A percentile compares a stretch with the other conserved stretches of the same genome.
Evolutionary conservation across 1,139 yeast genomes (phyloP).

Genomic region (Geotrichum phurueaensis): DNA sequence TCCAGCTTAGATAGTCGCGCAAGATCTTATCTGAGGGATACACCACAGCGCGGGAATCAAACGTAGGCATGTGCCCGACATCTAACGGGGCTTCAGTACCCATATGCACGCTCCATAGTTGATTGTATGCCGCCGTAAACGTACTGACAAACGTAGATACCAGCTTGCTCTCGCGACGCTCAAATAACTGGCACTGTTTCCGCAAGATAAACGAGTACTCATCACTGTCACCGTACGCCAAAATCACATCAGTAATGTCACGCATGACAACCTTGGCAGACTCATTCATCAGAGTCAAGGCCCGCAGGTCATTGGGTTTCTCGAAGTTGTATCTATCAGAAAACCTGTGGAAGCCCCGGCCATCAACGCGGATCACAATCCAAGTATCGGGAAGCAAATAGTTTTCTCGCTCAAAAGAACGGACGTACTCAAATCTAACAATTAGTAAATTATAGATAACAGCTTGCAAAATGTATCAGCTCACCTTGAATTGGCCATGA

Average conservation of each 20-base stretch:
- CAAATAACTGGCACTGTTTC: slow-evolving; percentile 59
- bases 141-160: slow-evolving; percentile 76
- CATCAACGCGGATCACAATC: slow-evolving; percentile 83
- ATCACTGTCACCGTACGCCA: slow-evolving; percentile 94
- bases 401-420: slow-evolving; percentile 69
- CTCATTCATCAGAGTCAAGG: slow-evolving; percentile 71
- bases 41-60: slow-evolving; percentile 84
- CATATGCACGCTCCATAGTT: slow-evolving; percentile 46
- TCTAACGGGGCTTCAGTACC: slow-evolving; percentile 33
- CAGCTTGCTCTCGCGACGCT: slow-evolving; percentile 73
- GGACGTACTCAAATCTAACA: slow-evolving; percentile 79
- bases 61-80: slow-evolving; percentile 59
- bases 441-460: slow-evolving; percentile 48
- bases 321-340: slow-evolving; percentile 64
- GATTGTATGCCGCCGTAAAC: slow-evolving; percentile 70
- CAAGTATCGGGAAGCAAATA: slow-evolving; percentile 71
- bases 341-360: slow-evolving; percentile 85
- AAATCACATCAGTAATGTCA: slow-evolving; percentile 59
- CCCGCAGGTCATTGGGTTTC: slow-evolving; percentile 82
- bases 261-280: slow-evolving; percentile 66
- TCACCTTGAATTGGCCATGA: slow-evolving; percentile 27
- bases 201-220: slow-evolving; percentile 80
- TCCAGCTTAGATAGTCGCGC: slow-evolving; percentile 85
- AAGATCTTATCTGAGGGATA: slow-evolving; percentile 63
- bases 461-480: neutral